Base-by-base conservation (phyloP, 495 filamentous ascomycete species). In the Usnea hakonensis region DNA sequence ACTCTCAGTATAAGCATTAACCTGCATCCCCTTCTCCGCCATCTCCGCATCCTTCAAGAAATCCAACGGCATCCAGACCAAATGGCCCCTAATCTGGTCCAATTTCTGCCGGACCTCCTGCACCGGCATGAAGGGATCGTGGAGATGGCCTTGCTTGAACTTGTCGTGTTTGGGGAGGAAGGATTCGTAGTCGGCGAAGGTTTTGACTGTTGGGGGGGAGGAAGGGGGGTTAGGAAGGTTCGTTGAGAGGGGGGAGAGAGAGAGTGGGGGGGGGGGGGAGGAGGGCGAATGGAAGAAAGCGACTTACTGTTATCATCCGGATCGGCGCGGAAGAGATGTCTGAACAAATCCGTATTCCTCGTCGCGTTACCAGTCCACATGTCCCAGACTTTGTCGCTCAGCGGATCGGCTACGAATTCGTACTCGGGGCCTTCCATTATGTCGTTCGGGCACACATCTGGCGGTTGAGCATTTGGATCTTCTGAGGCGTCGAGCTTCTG, bases 1-100 rank as follows among this genome's bases (percentile, higher is more conserved):
- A 75, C 79, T 83, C 78, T 90, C 87, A 0, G 88, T 91, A 66
- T 80, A 84, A 21, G 78, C 73, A 73, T 91, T 91, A 62, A 91
- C 79, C 69, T 85, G 79, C 75, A 91, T 67, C 0, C 93, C 94
- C 68, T 82, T 87, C 77, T 97, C 94, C 0, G 91, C 93, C 93
- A 97, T 94, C 66, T 87, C 79, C 0, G 87, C 92, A 66, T 96
- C 88, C 63, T 79, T 76, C 68, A 97, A 73, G 69, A 95, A 97
- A 44, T 93, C 84, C 66, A 97, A 69, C 54, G 91, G 92, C 87
- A 96, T 90, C 93, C 93, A 97, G 0, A 98, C 91, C 33, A 98
- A 72, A 78, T 97, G 94, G 0, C 93, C 94, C 72, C 84, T 87
- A 70, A 97, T 84, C 65, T 82, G 75, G 69, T 90, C 87, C 37